Evolutionary conservation across 805 yeast species (phyloP), one percentile per base, ranked within the genome.

Genomic region (Teunomyces barrocoloradensis): DNA sequence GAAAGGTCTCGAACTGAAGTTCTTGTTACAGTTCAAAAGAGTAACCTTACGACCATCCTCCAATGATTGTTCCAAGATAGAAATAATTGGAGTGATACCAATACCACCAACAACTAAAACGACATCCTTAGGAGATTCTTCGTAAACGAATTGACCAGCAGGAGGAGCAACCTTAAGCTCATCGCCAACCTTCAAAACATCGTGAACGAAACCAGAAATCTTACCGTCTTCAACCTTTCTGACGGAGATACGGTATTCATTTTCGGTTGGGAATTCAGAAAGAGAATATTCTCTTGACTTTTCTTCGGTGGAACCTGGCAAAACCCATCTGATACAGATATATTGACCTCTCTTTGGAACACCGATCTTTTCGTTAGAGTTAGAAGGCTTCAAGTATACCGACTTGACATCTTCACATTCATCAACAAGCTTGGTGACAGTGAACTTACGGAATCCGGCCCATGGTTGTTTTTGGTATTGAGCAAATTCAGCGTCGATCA

Each of bases 11-110:
- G 50, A 40, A 1, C 39, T 43, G 5, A 44, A 46, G 1, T 53
- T 45, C 43, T 53, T 56, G 48, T 67, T 68, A 15, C 77, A 71
- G 53, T 71, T 65, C 38, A 61, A 54, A 41, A 75, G 55, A 6
- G 50, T 55, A n/a, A 72, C 73, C 3, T 53, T 46, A 45, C 64
- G 63, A 6, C 64, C 69, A 25, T 61, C 63, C 9, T 49, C 49
- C 42, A 66, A 58, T 6, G 70, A 76, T 6, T 56, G 43, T 56
- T 79, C 79, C 15, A 74, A 58, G 58, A 82, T 75, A 5, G 87
- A 70, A 29, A 84, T 55, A 28, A 81, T 47, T 29, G 90, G 89
- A 5, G 89, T 85, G 43, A 81, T 78, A 51, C 89, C 89, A 47
- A 82, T 80, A 45, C 89, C 90, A 41, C 83, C 86, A 17, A 80